Evolutionary conservation across 371 early-diverging fungal genomes (phyloP).

Genomic region (Rhizomucor miehei): DNA sequence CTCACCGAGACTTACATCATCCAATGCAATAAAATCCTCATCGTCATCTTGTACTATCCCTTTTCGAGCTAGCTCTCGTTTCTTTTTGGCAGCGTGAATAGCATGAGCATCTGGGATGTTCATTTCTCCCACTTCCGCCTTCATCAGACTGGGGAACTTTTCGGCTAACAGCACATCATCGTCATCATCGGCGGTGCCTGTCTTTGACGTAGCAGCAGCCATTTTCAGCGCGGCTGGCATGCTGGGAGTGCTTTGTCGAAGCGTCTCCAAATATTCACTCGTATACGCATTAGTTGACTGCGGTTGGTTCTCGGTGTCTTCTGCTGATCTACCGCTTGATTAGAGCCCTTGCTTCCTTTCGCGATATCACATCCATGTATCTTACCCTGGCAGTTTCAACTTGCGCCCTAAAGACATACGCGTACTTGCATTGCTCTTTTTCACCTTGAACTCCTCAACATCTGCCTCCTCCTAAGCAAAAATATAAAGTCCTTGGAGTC

Average conservation of each 20-base stretch:
- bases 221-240: neutral
- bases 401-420: slow-evolving; percentile 11
- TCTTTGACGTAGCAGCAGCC: slow-evolving; percentile 19
- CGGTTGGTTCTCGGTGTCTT: slow-evolving; percentile 5
- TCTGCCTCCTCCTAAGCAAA: slow-evolving; percentile 27
- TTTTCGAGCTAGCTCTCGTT: slow-evolving; percentile 46
- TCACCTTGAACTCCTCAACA: slow-evolving; percentile 28
- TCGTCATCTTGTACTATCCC: slow-evolving; percentile 21
- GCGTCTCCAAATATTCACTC: slow-evolving; percentile 23
- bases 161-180: slow-evolving; percentile 36
- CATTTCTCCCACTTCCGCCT: slow-evolving; percentile 12
- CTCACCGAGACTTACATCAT: slow-evolving; percentile 17
- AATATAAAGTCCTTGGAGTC: neutral
- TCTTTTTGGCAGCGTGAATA: slow-evolving; percentile 53
- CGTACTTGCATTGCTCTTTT: slow-evolving; percentile 31
- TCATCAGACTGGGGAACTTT: slow-evolving; percentile 40
- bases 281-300: slow-evolving; percentile 22
- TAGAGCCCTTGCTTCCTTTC: neutral
- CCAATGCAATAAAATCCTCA: slow-evolving; percentile 42
- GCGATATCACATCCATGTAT: neutral
- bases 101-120: slow-evolving; percentile 46
- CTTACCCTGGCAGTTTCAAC: slow-evolving; percentile 17
- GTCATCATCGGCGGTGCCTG: slow-evolving; percentile 1
- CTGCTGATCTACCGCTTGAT: neutral
- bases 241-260: slow-evolving; percentile 38